Conservation (phyloP, 495 filamentous ascomycete genomes). For the Neurospora tetraspora region DNA sequence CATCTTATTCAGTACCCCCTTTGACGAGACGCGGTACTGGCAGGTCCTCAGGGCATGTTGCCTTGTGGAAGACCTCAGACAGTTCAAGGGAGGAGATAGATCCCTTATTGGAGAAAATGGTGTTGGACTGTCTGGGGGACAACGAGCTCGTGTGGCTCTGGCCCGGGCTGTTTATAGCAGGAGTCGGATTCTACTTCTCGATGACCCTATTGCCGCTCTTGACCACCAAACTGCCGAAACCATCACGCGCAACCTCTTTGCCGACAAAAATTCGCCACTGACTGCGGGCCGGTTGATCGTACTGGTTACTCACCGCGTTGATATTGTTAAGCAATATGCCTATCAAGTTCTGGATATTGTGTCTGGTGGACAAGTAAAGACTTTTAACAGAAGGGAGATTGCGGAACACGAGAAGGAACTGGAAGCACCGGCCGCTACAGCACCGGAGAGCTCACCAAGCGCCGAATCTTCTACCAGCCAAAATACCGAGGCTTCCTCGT, state of each 20-base stretch:
- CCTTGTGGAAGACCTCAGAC: slow-evolving; percentile 78
- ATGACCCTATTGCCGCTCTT: slow-evolving; percentile 89
- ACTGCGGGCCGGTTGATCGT: slow-evolving; percentile 52
- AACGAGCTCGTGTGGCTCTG: slow-evolving; percentile 85
- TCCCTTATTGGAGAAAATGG: slow-evolving; percentile 94
- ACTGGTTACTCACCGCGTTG: slow-evolving; percentile 70
- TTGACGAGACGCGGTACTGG: slow-evolving; percentile 74
- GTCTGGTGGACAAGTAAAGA: slow-evolving; percentile 39
- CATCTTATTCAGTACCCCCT: slow-evolving; percentile 65
- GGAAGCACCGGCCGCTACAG: slow-evolving; percentile 8
- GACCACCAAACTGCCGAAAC: slow-evolving; percentile 75
- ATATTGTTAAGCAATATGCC: slow-evolving; percentile 55
- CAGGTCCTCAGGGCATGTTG: slow-evolving; percentile 86
- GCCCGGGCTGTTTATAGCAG: slow-evolving; percentile 90
- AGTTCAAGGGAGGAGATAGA: slow-evolving; percentile 83
- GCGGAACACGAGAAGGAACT: slow-evolving; percentile 16
- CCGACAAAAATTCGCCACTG: slow-evolving; percentile 41
- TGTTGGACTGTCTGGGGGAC: slow-evolving; percentile 90
- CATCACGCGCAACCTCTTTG: slow-evolving; percentile 59
- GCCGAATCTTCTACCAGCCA: slow-evolving; percentile 2
- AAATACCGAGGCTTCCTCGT: slow-evolving; percentile 9
- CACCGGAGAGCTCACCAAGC: background rate
- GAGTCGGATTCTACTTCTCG: slow-evolving; percentile 84
- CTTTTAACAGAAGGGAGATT: slow-evolving; percentile 32
- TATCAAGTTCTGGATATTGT: slow-evolving; percentile 58